A percentile compares a stretch with the other conserved stretches of the same genome.
Conservation (phyloP, 495 filamentous ascomycete species). For the Amorphotheca resinae region DNA sequence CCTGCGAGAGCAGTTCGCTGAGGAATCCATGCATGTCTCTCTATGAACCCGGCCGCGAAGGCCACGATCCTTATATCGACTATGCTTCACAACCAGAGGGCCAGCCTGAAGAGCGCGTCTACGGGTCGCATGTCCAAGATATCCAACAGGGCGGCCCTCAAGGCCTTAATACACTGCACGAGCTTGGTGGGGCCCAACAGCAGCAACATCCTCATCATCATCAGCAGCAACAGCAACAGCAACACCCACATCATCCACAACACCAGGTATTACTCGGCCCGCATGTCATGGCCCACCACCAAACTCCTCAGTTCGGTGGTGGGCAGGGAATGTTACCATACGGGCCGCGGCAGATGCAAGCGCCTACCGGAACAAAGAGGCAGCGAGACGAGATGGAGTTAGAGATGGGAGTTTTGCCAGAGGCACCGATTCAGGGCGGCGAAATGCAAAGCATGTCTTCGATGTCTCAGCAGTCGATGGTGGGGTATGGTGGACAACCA, state of each 20-base stretch:
- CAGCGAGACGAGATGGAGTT: conserved; percentile 23
- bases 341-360: conserved; percentile 12
- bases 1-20: conserved; percentile 58
- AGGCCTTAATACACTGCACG: conserved; percentile 15
- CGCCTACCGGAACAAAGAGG: conserved; percentile 14
- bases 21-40: conserved; percentile 58
- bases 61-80: conserved; percentile 28
- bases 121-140: conserved; percentile 34
- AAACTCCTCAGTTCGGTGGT: conserved; percentile 33
- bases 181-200: conserved; percentile 20
- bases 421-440: conserved; percentile 33
- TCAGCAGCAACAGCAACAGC: conserved; percentile 34
- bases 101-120: conserved; percentile 43
- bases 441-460: conserved; percentile 36
- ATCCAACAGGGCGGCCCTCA: conserved; percentile 18
- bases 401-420: conserved; percentile 31
- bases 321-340: conserved; percentile 30
- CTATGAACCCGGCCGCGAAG: conserved; percentile 18
- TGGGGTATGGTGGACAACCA: conserved; percentile 12
- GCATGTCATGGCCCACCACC: conserved; percentile 38
- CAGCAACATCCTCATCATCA: conserved; percentile 27
- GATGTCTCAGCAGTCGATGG: conserved; percentile 35
- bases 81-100: conserved; percentile 44
- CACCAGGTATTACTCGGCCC: conserved; percentile 25
- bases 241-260: conserved; percentile 30